Evolutionary conservation across 345 rosid species (phyloP).

Genomic region (Salix purpurea): DNA sequence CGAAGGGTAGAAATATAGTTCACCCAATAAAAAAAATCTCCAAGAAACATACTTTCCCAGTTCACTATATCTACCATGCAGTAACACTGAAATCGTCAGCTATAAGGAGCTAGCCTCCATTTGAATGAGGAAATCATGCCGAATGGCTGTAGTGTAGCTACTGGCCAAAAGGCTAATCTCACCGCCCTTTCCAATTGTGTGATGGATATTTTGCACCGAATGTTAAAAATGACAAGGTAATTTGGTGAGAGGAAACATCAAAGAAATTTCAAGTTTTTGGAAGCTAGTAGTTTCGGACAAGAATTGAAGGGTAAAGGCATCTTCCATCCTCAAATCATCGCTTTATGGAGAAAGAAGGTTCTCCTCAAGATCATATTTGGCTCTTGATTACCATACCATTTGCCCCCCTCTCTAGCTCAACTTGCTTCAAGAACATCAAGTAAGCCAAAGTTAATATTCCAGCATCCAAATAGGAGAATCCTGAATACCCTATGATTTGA

Average conservation of each 20-base stretch:
- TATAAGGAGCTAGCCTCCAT: background rate
- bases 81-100: background rate
- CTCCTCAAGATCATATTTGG: background rate
- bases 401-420: background rate
- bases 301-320: background rate
- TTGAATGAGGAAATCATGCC: background rate
- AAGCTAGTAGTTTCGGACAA: background rate
- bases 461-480: background rate
- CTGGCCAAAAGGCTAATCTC: background rate
- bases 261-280: slow-evolving; percentile 13
- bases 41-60: background rate
- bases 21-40: background rate
- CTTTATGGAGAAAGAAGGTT: background rate
- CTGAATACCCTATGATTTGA: background rate
- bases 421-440: background rate
- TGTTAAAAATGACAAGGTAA: background rate
- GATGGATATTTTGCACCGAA: background rate
- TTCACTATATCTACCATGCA: background rate
- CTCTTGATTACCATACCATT: background rate
- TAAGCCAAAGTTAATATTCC: background rate
- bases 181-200: background rate
- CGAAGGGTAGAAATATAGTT: background rate
- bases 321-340: background rate
- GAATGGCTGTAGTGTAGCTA: background rate
- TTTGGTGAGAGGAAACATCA: slow-evolving; percentile 5